Conservation (phyloP, 768 basidiomycete genomes). For the Tulasnella sp. region DNA sequence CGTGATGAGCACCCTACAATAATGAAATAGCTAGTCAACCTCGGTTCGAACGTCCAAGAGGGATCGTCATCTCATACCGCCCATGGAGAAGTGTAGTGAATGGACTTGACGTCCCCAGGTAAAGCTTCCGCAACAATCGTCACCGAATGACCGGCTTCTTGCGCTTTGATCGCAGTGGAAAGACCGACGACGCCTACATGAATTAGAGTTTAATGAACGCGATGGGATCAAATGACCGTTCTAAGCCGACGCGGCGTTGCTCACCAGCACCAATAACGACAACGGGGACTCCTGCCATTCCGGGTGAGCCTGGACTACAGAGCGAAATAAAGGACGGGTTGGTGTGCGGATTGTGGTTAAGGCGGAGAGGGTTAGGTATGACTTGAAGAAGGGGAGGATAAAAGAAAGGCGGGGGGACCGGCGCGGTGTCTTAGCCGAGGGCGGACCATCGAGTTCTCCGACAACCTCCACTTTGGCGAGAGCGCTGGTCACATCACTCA, state of each 20-base stretch:
- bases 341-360: neutral
- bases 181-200: conserved; percentile 70
- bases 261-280: conserved; percentile 34
- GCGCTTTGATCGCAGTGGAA: conserved; percentile 60
- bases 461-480: neutral
- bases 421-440: neutral
- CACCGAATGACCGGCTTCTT: conserved; percentile 53
- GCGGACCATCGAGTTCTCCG: neutral
- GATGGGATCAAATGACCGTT: too few relatives aligned
- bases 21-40: too few relatives aligned
- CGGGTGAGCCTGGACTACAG: too few relatives aligned
- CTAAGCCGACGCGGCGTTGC: too few relatives aligned
- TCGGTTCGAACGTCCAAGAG: too few relatives aligned
- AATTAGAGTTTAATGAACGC: neutral
- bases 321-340: neutral
- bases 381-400: neutral
- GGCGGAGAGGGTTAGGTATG: too few relatives aligned
- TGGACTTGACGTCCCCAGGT: conserved; percentile 61
- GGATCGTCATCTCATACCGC: too few relatives aligned
- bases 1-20: conserved; percentile 66
- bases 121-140: conserved; percentile 59
- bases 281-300: conserved; percentile 14
- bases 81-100: conserved; percentile 72
- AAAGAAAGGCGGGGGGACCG: too few relatives aligned
- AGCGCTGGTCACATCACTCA: neutral